These are phyloP conservation scores for Zymoseptoria brevis DNA, from an alignment of 2,329 filamentous ascomycete species.

Conservation along the genomic window DNA sequence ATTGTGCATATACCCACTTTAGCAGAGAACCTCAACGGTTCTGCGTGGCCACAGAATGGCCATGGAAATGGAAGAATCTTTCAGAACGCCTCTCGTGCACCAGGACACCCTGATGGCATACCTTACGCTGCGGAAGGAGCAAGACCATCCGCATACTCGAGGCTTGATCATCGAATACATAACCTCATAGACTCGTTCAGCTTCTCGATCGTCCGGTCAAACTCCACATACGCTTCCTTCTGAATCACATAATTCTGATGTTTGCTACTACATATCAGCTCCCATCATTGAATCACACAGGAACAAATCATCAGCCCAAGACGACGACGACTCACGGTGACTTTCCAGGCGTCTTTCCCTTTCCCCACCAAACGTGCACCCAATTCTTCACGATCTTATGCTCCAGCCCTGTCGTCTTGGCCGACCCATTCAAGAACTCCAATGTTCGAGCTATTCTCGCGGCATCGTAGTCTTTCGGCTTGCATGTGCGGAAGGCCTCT, in stretches of 20 bases:
- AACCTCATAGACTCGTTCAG: constrained; percentile 66
- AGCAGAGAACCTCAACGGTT: not conserved
- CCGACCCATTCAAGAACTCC: constrained; percentile 61
- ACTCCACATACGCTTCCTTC: constrained; percentile 47
- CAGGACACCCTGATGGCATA: too few relatives aligned
- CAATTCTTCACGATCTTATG: constrained; percentile 66
- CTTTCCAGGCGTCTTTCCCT: constrained; percentile 21
- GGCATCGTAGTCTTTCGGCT: constrained; percentile 40
- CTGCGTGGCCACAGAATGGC: not conserved
- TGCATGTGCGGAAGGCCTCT: constrained; percentile 49
- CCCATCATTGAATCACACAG: not conserved
- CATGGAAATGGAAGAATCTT: not conserved
- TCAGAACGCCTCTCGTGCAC: not conserved
- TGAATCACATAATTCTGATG: constrained; percentile 7
- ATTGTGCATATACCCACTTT: not conserved
- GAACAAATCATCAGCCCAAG: not conserved
- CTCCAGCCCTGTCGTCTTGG: constrained; percentile 57
- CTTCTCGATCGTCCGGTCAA: constrained; percentile 63
- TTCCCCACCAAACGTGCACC: constrained; percentile 41
- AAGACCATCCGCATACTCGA: too few relatives aligned
- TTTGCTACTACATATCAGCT: constrained; percentile 2
- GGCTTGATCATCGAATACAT: constrained; percentile 35
- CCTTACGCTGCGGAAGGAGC: too few relatives aligned
- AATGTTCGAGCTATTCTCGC: constrained; percentile 56
- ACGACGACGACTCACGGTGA: not conserved